Conservation (phyloP, 495 filamentous ascomycete species). For the Lentithecium fluviatile region DNA sequence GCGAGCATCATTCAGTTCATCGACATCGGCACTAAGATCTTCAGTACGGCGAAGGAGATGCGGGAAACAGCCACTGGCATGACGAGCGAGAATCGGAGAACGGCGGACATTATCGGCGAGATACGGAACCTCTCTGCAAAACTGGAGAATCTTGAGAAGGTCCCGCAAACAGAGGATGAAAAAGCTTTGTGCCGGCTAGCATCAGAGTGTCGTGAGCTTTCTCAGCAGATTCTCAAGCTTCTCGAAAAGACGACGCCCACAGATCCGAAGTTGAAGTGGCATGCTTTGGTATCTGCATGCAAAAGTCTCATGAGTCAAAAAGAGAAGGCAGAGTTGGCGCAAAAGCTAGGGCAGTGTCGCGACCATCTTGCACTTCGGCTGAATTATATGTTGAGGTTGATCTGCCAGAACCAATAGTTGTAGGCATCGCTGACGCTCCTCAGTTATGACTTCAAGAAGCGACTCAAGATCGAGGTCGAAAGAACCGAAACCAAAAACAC, state of each 20-base stretch:
- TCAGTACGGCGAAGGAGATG: background rate
- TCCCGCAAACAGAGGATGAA: background rate
- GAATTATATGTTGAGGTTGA: too few species aligned
- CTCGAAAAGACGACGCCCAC: background rate
- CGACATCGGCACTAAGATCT: background rate
- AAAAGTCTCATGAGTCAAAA: too few species aligned
- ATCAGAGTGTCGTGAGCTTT: background rate
- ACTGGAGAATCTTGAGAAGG: background rate
- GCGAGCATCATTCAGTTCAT: background rate
- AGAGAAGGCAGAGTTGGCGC: too few species aligned
- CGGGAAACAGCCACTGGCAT: background rate
- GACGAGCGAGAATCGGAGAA: background rate
- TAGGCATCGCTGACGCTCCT: too few species aligned
- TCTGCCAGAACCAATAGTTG: too few species aligned
- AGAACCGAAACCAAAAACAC: too few species aligned
- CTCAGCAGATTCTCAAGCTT: background rate
- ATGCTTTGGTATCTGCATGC: too few species aligned
- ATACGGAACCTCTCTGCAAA: background rate
- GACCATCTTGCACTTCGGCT: too few species aligned
- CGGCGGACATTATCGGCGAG: background rate
- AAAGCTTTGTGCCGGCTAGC: background rate
- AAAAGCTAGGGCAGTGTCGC: too few species aligned
- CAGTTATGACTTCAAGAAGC: too few species aligned
- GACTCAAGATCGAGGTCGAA: too few species aligned
- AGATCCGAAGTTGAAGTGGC: background rate